These are phyloP conservation scores for Primulina eburnea DNA, from an alignment of 257 asterid species.

Conservation along the genomic window DNA sequence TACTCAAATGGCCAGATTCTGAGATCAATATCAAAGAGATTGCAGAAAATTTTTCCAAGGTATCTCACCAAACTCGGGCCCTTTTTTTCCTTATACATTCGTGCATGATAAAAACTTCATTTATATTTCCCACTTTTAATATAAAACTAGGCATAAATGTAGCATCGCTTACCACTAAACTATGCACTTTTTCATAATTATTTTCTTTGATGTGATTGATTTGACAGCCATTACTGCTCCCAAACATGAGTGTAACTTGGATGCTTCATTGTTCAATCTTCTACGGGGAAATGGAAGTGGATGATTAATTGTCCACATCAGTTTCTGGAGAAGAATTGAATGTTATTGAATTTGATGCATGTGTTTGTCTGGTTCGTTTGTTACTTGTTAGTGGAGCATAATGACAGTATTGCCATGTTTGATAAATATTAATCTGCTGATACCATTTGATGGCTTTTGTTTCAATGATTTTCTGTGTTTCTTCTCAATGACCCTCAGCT, in stretches of 20 bases:
- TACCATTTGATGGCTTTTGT: background rate
- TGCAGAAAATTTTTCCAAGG: conserved; percentile 79
- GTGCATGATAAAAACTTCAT: conserved; percentile 14
- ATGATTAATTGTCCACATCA: background rate
- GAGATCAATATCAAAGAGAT: conserved; percentile 77
- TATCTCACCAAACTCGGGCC: conserved; percentile 24
- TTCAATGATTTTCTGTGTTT: background rate
- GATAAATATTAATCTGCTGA: background rate
- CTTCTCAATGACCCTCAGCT: conserved; percentile 43
- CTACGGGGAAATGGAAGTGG: background rate
- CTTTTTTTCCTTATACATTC: background rate
- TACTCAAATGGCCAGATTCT: conserved; percentile 68
- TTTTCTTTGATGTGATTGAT: conserved; percentile 11
- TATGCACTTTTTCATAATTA: background rate
- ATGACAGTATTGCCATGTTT: background rate
- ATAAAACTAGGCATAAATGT: background rate
- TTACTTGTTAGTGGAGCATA: background rate
- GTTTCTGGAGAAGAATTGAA: background rate
- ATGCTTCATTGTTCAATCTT: background rate
- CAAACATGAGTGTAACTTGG: background rate
- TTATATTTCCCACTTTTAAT: background rate
- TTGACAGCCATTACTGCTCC: background rate
- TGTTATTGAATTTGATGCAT: background rate
- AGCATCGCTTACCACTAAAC: background rate
- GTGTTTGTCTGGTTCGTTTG: background rate